Conservation (phyloP, 257 asterid species). For the Capsicum chinense region DNA sequence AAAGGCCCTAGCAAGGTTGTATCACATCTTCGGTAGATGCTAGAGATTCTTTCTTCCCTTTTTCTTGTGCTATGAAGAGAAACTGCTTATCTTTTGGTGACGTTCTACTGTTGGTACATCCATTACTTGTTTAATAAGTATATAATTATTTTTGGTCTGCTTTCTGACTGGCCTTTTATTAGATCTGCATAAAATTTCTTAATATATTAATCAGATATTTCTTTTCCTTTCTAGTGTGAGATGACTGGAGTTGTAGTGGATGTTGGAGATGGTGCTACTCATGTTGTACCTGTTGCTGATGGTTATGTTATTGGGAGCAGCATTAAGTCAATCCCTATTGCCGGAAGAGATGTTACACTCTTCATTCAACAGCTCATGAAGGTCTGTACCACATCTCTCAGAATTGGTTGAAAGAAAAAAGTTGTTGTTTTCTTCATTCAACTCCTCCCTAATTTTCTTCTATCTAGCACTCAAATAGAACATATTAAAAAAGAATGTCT, state of each 20-base stretch:
- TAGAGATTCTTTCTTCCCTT: not conserved
- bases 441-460: not conserved
- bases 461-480: not conserved
- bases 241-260: constrained; percentile 99
- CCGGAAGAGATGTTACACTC: constrained; percentile 85
- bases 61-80: constrained; percentile 1
- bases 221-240: constrained; percentile 69
- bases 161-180: constrained; percentile 19
- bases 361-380: constrained; percentile 92
- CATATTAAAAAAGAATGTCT: not conserved
- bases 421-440: constrained; percentile 9
- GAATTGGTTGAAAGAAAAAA: not conserved
- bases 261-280: constrained; percentile 97
- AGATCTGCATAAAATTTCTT: constrained; percentile 12
- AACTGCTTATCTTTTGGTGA: not conserved
- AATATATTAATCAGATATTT: not conserved
- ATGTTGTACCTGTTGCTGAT: constrained; percentile 96
- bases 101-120: not conserved
- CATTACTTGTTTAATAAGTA: not conserved
- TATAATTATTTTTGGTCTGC: not conserved
- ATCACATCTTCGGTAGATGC: not conserved
- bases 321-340: constrained; percentile 85
- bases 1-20: not conserved
- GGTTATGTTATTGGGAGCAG: constrained; percentile 98
- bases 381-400: constrained; percentile 46